These are phyloP conservation scores for Hevea brasiliensis DNA, from an alignment of 345 rosid species.

Conservation along the genomic window DNA sequence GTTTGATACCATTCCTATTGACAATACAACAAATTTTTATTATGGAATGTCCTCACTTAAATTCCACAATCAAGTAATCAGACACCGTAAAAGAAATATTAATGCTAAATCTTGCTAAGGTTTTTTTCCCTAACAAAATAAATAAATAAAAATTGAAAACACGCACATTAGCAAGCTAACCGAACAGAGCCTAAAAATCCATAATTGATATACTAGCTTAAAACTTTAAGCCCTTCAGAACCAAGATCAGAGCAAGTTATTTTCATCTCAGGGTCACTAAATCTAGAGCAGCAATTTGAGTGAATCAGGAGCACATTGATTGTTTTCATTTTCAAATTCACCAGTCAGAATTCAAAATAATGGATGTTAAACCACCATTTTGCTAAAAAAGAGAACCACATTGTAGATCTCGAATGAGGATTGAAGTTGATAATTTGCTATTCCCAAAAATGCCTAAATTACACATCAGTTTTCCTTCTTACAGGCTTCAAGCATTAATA, in stretches of 20 bases:
- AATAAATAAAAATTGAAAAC: not conserved
- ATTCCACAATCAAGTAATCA: not conserved
- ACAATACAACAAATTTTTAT: not conserved
- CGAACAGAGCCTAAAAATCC: not conserved
- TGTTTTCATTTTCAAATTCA: not conserved
- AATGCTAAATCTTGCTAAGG: not conserved
- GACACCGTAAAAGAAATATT: not conserved
- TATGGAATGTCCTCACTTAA: too few species aligned
- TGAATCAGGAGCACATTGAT: not conserved
- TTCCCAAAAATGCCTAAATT: not conserved
- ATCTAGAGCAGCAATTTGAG: too few species aligned
- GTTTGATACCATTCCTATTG: conserved; percentile 48
- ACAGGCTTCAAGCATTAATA: not conserved
- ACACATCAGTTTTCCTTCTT: not conserved
- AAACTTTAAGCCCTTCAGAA: too few species aligned
- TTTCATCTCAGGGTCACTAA: too few species aligned
- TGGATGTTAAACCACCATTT: not conserved
- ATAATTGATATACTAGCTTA: too few species aligned
- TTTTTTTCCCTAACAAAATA: too few species aligned
- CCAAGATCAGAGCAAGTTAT: too few species aligned
- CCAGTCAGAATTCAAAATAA: not conserved
- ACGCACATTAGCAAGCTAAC: too few species aligned
- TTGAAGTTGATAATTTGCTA: not conserved
- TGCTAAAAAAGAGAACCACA: not conserved
- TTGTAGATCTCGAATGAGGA: not conserved